A percentile compares a stretch with the other conserved stretches of the same genome.
Evolutionary conservation across 169 alveolate species (phyloP).

Genomic region (Cryptosporidium xiaoi): DNA sequence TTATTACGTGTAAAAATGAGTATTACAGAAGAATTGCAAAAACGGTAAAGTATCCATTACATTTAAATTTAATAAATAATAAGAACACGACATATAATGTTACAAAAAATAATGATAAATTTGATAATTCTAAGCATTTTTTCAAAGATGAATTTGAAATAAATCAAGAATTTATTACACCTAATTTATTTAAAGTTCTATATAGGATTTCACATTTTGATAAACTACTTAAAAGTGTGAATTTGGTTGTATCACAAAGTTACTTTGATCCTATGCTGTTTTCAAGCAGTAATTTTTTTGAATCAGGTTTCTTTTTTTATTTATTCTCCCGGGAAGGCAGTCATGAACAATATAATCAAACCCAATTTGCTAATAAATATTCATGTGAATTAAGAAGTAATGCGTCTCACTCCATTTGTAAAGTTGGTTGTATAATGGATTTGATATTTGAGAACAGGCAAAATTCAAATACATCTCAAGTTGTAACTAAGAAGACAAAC

Average conservation of each 20-base stretch:
- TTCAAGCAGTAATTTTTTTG: conserved; percentile 50
- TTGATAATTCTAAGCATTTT: not conserved
- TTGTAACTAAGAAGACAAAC: conserved; percentile 2
- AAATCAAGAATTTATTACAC: conserved; percentile 30
- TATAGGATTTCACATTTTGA: conserved; percentile 28
- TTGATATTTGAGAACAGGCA: conserved; percentile 12
- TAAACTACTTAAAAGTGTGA: conserved; percentile 2
- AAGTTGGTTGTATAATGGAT: conserved; percentile 66
- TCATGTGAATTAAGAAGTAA: not conserved
- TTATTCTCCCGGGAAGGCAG: conserved; percentile 35
- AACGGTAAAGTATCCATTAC: conserved; percentile 24
- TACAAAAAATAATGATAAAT: not conserved
- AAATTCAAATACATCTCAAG: conserved; percentile 2
- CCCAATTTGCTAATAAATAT: not conserved
- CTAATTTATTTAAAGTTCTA: conserved; percentile 39
- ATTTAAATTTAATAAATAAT: conserved; percentile 5
- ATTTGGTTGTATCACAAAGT: conserved; percentile 5
- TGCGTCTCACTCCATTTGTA: conserved; percentile 14
- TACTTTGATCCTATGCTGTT: conserved; percentile 63
- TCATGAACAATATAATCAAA: conserved; percentile 21
- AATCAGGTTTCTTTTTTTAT: conserved; percentile 67
- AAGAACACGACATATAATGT: not conserved
- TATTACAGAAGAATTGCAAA: conserved; percentile 8
- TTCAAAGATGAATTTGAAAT: conserved; percentile 12
- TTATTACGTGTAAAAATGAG: conserved; percentile 35